Evolutionary conservation across 371 early-diverging fungal genomes (phyloP).

Genomic region (Circinella umbellata): DNA sequence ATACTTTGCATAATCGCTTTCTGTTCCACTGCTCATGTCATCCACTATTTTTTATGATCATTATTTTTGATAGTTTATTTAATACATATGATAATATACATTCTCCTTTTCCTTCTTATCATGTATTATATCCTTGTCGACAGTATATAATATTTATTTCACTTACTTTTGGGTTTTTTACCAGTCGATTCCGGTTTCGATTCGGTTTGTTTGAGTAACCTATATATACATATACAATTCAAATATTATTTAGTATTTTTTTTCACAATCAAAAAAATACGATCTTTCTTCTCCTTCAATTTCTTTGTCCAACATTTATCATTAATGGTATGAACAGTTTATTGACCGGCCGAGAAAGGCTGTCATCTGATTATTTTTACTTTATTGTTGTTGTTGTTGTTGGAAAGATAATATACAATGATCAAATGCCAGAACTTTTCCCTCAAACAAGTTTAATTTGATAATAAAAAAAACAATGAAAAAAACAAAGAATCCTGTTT

Average conservation of each 20-base stretch:
- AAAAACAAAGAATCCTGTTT: no score
- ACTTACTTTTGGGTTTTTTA: slow-evolving; percentile 20
- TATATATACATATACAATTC: background rate
- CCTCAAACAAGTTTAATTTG: no score
- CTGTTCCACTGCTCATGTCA: slow-evolving; percentile 68
- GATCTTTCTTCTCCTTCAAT: background rate
- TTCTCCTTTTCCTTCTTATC: background rate
- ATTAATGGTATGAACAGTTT: no score
- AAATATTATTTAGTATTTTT: background rate
- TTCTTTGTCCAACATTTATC: background rate
- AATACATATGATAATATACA: background rate
- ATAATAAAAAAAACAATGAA: no score
- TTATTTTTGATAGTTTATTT: background rate
- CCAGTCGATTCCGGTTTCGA: slow-evolving; percentile 18
- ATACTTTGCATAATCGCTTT: slow-evolving; percentile 73
- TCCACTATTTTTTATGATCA: slow-evolving; percentile 45
- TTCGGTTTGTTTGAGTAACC: slow-evolving; percentile 19
- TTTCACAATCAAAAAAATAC: background rate
- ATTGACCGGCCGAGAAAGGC: background rate
- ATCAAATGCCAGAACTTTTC: no score
- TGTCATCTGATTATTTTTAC: background rate
- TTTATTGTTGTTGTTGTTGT: background rate
- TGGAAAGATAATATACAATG: background rate
- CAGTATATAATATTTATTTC: background rate
- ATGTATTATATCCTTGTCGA: background rate